These are phyloP conservation scores for Capronia americana DNA, from an alignment of 2,329 filamentous ascomycete species.

Conservation along the genomic window DNA sequence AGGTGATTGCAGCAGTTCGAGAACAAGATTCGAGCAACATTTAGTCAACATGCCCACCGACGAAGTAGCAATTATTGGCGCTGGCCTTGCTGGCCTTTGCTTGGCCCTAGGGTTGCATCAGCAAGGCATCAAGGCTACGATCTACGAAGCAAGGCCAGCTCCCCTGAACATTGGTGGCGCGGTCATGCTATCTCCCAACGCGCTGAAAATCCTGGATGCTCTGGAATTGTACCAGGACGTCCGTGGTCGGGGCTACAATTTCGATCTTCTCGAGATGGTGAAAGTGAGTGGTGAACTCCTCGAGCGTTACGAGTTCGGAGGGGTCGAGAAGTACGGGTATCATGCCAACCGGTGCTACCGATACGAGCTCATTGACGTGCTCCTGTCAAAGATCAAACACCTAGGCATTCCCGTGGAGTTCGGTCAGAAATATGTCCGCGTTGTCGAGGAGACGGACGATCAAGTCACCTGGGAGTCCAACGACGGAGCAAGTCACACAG, in stretches of 20 bases:
- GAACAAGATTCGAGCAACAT: not conserved
- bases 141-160: slow-evolving; percentile 59
- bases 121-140: slow-evolving; percentile 55
- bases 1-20: not conserved
- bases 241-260: slow-evolving; percentile 56
- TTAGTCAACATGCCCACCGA: slow-evolving; percentile 12
- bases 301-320: slow-evolving; percentile 39
- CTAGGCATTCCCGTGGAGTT: slow-evolving; percentile 54
- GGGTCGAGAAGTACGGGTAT: slow-evolving; percentile 58
- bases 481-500: slow-evolving; percentile 49
- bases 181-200: slow-evolving; percentile 66
- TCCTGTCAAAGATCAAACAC: slow-evolving; percentile 52
- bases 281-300: slow-evolving; percentile 46
- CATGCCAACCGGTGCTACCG: slow-evolving; percentile 62
- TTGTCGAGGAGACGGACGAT: slow-evolving; percentile 47
- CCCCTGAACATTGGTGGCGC: slow-evolving; percentile 60
- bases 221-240: slow-evolving; percentile 58
- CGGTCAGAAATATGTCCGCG: slow-evolving; percentile 55
- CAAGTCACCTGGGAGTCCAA: slow-evolving; percentile 59
- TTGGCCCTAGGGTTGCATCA: slow-evolving; percentile 62
- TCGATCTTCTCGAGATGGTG: slow-evolving; percentile 58
- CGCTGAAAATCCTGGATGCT: slow-evolving; percentile 60
- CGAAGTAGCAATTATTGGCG: slow-evolving; percentile 56
- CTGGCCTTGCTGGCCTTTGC: slow-evolving; percentile 59
- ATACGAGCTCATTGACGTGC: slow-evolving; percentile 57